Conservation (phyloP, 1,284 basidiomycete species). For the Leccinum variabile region DNA sequence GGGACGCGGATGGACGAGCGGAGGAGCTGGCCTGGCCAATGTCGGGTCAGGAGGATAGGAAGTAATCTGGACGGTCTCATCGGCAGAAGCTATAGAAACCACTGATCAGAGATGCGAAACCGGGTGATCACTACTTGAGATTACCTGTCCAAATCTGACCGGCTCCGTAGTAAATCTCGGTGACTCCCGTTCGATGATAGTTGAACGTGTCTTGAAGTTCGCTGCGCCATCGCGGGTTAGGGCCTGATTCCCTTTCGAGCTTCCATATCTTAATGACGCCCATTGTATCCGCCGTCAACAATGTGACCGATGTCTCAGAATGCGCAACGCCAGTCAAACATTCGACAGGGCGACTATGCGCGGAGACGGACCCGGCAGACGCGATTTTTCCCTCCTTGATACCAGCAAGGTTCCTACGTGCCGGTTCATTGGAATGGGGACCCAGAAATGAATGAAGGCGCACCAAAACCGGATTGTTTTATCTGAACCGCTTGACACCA, state of each 20-base stretch:
- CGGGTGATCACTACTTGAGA: slow-evolving; percentile 13
- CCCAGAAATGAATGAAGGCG: slow-evolving; percentile 8
- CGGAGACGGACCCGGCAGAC: slow-evolving; percentile 64
- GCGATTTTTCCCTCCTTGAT: slow-evolving; percentile 44
- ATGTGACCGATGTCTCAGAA: slow-evolving; percentile 45
- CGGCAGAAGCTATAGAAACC: slow-evolving; percentile 68
- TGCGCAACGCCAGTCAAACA: slow-evolving; percentile 51
- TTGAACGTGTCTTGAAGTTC: slow-evolving; percentile 57
- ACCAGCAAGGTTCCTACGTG: slow-evolving; percentile 59
- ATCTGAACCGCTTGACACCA: slow-evolving; percentile 90
- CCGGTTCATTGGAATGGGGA: not conserved
- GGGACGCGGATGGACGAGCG: slow-evolving; percentile 63
- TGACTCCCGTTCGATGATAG: slow-evolving; percentile 80
- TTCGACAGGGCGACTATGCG: slow-evolving; percentile 73
- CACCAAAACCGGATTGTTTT: slow-evolving; percentile 88
- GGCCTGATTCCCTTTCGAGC: slow-evolving; percentile 48
- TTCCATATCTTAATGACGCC: slow-evolving; percentile 79
- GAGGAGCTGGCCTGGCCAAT: slow-evolving; percentile 39
- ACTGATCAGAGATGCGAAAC: slow-evolving; percentile 5
- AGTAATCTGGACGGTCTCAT: slow-evolving; percentile 75
- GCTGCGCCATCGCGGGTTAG: slow-evolving; percentile 52
- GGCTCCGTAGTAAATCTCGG: slow-evolving; percentile 62
- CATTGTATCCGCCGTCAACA: slow-evolving; percentile 87
- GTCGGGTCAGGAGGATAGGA: slow-evolving; percentile 35
- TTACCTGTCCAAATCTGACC: slow-evolving; percentile 85